Percentiles rank a stretch among this genome's conserved stretches.
These are phyloP conservation scores for Citeromyces matritensis DNA, from an alignment of 805 yeast species.

Conservation along the genomic window DNA sequence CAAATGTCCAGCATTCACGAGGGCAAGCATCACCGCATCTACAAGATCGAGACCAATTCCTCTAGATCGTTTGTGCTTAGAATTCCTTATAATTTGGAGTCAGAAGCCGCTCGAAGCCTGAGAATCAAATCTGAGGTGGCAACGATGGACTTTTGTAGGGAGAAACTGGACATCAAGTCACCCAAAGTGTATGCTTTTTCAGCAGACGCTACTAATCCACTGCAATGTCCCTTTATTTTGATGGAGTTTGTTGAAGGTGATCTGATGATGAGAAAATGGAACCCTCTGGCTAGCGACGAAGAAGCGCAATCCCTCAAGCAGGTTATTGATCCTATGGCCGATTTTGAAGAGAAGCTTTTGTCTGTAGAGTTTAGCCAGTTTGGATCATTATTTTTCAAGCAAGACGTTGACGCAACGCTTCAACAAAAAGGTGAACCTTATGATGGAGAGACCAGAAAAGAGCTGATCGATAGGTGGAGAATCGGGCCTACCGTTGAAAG, in stretches of 20 bases:
- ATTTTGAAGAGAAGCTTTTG: constrained; percentile 36
- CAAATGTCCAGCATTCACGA: constrained; percentile 79
- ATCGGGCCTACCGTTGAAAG: constrained; percentile 85
- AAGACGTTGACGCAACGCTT: constrained; percentile 34
- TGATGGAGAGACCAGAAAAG: constrained; percentile 43
- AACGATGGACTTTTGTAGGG: constrained; percentile 66
- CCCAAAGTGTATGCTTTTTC: constrained; percentile 68
- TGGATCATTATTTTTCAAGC: constrained; percentile 73
- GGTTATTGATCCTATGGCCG: constrained; percentile 63
- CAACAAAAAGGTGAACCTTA: constrained; percentile 17
- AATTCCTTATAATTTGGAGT: constrained; percentile 69
- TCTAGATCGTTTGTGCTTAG: constrained; percentile 58
- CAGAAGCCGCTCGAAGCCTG: constrained; percentile 47
- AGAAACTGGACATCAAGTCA: constrained; percentile 50
- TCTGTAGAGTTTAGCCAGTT: constrained; percentile 47
- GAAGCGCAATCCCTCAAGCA: constrained; percentile 31
- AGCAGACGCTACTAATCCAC: constrained; percentile 39
- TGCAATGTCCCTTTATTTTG: constrained; percentile 64
- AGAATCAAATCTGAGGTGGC: constrained; percentile 86
- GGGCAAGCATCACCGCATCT: constrained; percentile 87
- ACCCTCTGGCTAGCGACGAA: constrained; percentile 57
- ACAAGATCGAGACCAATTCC: constrained; percentile 51
- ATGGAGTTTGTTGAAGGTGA: constrained; percentile 74
- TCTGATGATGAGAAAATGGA: constrained; percentile 80
- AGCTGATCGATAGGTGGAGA: constrained; percentile 58